Percentiles rank a stretch among this genome's conserved stretches.
phyloP scores from a whole-genome alignment of 495 filamentous ascomycete species.

The Letharia lupina region DNA sequence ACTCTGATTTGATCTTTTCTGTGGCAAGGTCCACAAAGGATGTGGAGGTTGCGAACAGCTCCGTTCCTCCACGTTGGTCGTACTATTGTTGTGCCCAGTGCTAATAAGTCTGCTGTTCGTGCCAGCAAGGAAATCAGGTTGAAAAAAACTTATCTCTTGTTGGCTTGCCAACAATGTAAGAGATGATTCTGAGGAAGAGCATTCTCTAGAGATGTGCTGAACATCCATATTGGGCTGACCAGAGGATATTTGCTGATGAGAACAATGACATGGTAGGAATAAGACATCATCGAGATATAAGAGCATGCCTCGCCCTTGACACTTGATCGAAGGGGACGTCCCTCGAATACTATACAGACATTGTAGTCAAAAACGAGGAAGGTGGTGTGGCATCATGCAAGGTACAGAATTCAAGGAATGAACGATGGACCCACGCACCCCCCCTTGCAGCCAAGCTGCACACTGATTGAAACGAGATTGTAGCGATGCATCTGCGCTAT shows the following conservation, averaged over 20 bases:
- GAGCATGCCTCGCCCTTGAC: conserved; percentile 7
- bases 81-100: background rate
- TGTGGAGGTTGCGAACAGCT: background rate
- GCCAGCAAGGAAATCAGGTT: background rate
- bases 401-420: conserved; percentile 6
- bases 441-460: conserved; percentile 11
- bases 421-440: background rate
- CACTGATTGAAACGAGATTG: background rate
- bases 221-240: background rate
- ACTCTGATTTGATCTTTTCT: conserved; percentile 4
- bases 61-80: background rate
- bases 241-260: background rate
- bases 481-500: too few relatives aligned
- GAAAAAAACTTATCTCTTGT: background rate
- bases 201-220: background rate
- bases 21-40: background rate
- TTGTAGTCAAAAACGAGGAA: conserved; percentile 3
- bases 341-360: background rate
- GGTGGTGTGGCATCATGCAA: conserved; percentile 10
- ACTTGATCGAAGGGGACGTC: background rate
- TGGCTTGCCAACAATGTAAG: background rate
- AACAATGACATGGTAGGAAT: conserved; percentile 10
- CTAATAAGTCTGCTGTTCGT: background rate
- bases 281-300: conserved; percentile 5
- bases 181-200: background rate